These are phyloP conservation scores for Spongispora temasekensis DNA, from an alignment of 1,284 basidiomycete species.

Conservation along the genomic window DNA sequence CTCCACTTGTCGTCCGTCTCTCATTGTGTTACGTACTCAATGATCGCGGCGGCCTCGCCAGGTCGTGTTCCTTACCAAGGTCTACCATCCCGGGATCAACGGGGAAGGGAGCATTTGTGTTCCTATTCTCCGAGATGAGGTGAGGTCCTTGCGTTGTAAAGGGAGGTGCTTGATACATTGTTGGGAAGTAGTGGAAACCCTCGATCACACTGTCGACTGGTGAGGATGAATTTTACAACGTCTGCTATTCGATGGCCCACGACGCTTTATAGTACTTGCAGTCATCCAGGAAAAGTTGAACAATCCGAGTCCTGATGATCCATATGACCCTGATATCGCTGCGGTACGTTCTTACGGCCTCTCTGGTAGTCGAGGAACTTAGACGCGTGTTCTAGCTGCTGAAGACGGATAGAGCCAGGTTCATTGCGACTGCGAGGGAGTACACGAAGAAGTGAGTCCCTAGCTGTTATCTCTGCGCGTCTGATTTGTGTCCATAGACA, in stretches of 20 bases:
- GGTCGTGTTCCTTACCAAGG: constrained; percentile 86
- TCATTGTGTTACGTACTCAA: constrained; percentile 28
- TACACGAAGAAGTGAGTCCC: constrained; percentile 71
- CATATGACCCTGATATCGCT: constrained; percentile 84
- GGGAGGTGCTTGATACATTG: constrained; percentile 5
- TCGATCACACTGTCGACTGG: constrained; percentile 76
- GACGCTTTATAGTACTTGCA: constrained; percentile 60
- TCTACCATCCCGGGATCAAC: constrained; percentile 93
- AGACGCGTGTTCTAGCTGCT: constrained; percentile 48
- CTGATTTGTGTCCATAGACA: constrained; percentile 20
- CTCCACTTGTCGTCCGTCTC: background rate
- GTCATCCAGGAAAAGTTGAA: constrained; percentile 86
- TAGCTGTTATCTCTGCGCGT: constrained; percentile 2
- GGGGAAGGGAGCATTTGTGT: constrained; percentile 86
- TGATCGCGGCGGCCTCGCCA: constrained; percentile 35
- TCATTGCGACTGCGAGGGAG: constrained; percentile 73
- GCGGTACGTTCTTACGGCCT: constrained; percentile 46
- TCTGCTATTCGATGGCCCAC: too few relatives aligned
- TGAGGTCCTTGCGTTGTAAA: constrained; percentile 38
- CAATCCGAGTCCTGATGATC: constrained; percentile 88
- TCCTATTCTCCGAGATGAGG: constrained; percentile 80
- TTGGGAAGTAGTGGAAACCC: constrained; percentile 78
- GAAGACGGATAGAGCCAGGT: constrained; percentile 72
- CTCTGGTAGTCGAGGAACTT: background rate
- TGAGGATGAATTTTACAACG: constrained; percentile 37